These are phyloP conservation scores for Colletotrichum tamarilloi DNA, from an alignment of 2,329 filamentous ascomycete species.

Conservation along the genomic window DNA sequence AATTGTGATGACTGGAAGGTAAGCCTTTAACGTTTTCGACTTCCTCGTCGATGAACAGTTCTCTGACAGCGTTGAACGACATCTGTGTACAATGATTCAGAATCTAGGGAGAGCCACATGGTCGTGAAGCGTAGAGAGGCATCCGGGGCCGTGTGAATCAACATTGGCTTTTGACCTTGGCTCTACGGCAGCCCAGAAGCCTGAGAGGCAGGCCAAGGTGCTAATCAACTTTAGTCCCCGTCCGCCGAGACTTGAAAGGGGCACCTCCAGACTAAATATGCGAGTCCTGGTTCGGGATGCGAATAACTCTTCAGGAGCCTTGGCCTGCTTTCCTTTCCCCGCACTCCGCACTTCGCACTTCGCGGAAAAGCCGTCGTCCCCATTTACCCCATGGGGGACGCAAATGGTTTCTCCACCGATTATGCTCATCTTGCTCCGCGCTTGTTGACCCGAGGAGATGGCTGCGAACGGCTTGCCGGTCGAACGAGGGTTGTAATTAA, in stretches of 20 bases:
- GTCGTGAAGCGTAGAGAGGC: neutral
- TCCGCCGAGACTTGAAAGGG: neutral
- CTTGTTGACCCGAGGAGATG: constrained; percentile 6
- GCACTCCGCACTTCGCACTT: constrained; percentile 19
- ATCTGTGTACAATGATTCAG: too few species aligned
- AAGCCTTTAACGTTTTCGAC: neutral
- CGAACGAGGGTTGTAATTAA: neutral
- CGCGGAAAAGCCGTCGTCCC: constrained; percentile 30
- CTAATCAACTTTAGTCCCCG: constrained; percentile 1
- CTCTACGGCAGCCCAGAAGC: neutral
- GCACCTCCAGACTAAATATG: neutral
- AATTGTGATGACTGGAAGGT: neutral
- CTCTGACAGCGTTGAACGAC: too few species aligned
- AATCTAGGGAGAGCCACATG: neutral
- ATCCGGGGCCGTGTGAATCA: neutral
- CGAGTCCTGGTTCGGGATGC: constrained; percentile 10
- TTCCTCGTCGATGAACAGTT: too few species aligned
- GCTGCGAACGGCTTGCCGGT: constrained; percentile 5
- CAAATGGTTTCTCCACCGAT: constrained; percentile 20
- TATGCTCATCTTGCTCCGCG: constrained; percentile 18
- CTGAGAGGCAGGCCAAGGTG: neutral
- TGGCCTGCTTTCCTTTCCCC: constrained; percentile 24
- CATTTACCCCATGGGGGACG: constrained; percentile 31
- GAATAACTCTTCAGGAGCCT: constrained; percentile 5
- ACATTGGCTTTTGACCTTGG: neutral